These are phyloP conservation scores for Arachis stenosperma DNA, from an alignment of 306 rosid species.

Conservation along the genomic window DNA sequence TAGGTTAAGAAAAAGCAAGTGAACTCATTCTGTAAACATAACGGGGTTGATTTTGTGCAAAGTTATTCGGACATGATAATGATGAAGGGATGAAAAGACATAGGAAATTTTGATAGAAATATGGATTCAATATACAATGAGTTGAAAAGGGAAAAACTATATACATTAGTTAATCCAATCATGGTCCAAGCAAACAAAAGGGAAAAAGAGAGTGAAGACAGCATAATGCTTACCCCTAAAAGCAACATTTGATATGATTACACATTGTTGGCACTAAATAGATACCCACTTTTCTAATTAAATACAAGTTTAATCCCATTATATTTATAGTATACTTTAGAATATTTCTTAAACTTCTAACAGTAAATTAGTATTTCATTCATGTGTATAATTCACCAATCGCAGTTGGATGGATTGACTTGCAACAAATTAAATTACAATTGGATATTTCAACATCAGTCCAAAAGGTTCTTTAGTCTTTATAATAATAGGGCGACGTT, in stretches of 20 bases:
- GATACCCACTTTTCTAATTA: too few relatives aligned
- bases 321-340: too few relatives aligned
- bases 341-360: too few relatives aligned
- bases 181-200: background rate
- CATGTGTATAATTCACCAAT: background rate
- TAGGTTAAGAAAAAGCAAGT: background rate
- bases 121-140: background rate
- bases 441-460: constrained; percentile 55
- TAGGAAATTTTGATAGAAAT: background rate
- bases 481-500: constrained; percentile 45
- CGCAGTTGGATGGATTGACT: constrained; percentile 58
- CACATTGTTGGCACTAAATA: background rate
- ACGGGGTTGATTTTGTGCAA: background rate
- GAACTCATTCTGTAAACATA: background rate
- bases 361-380: too few relatives aligned
- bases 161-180: background rate
- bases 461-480: constrained; percentile 55
- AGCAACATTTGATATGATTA: background rate
- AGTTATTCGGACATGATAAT: background rate
- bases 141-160: background rate
- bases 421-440: constrained; percentile 30
- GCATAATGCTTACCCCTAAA: background rate
- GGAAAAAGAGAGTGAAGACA: background rate
- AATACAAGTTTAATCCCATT: too few relatives aligned
- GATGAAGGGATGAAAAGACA: background rate